Conservation (phyloP, 805 yeast genomes). For the Maudiozyma pseudohumilis region DNA sequence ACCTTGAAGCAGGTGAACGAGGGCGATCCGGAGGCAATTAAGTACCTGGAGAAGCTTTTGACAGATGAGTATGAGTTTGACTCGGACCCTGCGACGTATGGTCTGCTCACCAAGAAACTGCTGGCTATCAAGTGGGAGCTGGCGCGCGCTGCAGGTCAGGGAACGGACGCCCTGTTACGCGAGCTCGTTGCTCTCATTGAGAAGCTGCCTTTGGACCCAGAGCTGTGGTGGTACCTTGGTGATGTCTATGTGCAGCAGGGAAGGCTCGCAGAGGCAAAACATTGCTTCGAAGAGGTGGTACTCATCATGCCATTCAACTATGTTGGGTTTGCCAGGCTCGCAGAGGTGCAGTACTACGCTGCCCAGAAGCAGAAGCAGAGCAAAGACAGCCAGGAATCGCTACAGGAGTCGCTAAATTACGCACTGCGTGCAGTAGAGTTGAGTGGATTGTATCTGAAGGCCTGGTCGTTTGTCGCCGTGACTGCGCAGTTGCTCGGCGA, state of each 20-base stretch:
- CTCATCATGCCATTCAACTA: slow-evolving; percentile 47
- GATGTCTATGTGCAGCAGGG: slow-evolving; percentile 52
- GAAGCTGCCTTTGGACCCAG: slow-evolving; percentile 56
- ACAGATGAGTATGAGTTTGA: slow-evolving; percentile 45
- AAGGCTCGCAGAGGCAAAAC: slow-evolving; percentile 56
- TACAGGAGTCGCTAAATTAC: slow-evolving; percentile 32
- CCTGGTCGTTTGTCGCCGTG: slow-evolving; percentile 61
- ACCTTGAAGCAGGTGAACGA: slow-evolving; percentile 20
- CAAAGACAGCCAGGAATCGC: slow-evolving; percentile 7
- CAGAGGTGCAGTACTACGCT: slow-evolving; percentile 19
- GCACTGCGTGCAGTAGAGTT: slow-evolving; percentile 69
- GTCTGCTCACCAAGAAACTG: slow-evolving; percentile 22
- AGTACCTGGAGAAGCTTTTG: slow-evolving; percentile 44
- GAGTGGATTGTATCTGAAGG: slow-evolving; percentile 54
- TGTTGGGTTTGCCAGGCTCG: slow-evolving; percentile 23
- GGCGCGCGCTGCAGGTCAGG: slow-evolving; percentile 5
- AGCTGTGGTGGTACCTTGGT: slow-evolving; percentile 71
- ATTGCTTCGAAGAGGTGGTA: slow-evolving; percentile 60
- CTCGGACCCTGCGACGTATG: slow-evolving; percentile 25
- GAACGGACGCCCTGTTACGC: slow-evolving; percentile 10
- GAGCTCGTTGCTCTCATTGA: slow-evolving; percentile 19
- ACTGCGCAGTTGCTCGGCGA: slow-evolving; percentile 25
- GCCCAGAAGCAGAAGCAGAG: slow-evolving; percentile 9
- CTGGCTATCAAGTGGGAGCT: slow-evolving; percentile 14
- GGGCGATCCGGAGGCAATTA: slow-evolving; percentile 18